Conservation (phyloP, 495 filamentous ascomycete genomes). For the Oidiodendron maius region DNA sequence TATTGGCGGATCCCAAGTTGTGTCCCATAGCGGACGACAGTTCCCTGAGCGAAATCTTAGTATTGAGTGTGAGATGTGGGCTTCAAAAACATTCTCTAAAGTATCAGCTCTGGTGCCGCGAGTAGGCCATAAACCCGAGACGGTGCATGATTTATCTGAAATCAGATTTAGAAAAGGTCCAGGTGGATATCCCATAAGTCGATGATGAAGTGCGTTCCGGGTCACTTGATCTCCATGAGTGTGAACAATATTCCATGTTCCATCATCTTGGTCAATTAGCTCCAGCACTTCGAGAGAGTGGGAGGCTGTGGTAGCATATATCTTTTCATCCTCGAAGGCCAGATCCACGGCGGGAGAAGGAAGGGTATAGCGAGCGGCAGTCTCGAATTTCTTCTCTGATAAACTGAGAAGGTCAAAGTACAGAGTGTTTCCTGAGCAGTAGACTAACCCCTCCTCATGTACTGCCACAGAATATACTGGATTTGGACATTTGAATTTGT, state of each 20-base stretch:
- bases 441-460: conserved; percentile 37
- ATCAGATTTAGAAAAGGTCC: conserved; percentile 31
- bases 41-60: conserved; percentile 38
- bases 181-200: conserved; percentile 28
- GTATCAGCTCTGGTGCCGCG: conserved; percentile 34
- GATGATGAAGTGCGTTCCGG: conserved; percentile 28
- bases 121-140: conserved; percentile 47
- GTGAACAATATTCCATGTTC: conserved; percentile 11
- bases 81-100: conserved; percentile 39
- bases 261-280: conserved; percentile 1
- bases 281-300: conserved; percentile 41
- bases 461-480: conserved; percentile 37
- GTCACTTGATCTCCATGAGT: conserved; percentile 15
- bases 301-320: conserved; percentile 34
- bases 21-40: conserved; percentile 37
- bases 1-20: conserved; percentile 9
- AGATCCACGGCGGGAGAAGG: conserved; percentile 38
- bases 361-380: conserved; percentile 29
- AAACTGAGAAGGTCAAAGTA: conserved; percentile 41
- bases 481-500: conserved; percentile 30
- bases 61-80: conserved; percentile 41
- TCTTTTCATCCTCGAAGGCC: conserved; percentile 29
- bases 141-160: conserved; percentile 38
- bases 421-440: conserved; percentile 33
- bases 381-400: conserved; percentile 35